phyloP scores from a whole-genome alignment of 2,329 filamentous ascomycete genomes.

The Exophiala aquamarina region DNA sequence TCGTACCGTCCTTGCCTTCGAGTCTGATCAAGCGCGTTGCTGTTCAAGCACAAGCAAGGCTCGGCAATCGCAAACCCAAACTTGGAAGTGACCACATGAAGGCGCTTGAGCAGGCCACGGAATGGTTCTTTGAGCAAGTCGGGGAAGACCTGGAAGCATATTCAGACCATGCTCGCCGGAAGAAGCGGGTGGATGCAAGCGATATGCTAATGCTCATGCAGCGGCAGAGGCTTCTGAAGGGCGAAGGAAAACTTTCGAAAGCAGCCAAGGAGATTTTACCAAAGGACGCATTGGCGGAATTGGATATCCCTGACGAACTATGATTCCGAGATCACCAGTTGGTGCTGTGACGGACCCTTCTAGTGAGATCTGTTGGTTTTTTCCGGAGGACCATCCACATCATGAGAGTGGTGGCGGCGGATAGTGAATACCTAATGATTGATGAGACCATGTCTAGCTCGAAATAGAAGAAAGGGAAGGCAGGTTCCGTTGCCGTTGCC shows the following conservation, averaged over 20 bases:
- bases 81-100: conserved; percentile 72
- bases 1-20: conserved; percentile 72
- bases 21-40: conserved; percentile 67
- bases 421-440: conserved; percentile 74
- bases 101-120: conserved; percentile 75
- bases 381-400: conserved; percentile 93
- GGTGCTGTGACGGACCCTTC: conserved; percentile 73
- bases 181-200: conserved; percentile 74
- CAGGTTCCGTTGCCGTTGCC: no score
- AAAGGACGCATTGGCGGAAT: conserved; percentile 76
- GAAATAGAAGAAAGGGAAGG: no score
- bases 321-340: conserved; percentile 60
- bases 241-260: conserved; percentile 22
- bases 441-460: neutral
- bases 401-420: conserved; percentile 87
- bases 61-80: conserved; percentile 69
- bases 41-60: conserved; percentile 37
- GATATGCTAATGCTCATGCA: conserved; percentile 81
- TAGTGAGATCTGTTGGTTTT: conserved; percentile 69
- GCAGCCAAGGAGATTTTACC: conserved; percentile 82
- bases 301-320: conserved; percentile 62
- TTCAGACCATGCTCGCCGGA: conserved; percentile 77
- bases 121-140: conserved; percentile 90
- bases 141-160: conserved; percentile 78
- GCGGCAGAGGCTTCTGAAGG: conserved; percentile 43